Base-by-base conservation (phyloP, 1,139 yeast species). In the Groenewaldozyma sp. region DNA sequence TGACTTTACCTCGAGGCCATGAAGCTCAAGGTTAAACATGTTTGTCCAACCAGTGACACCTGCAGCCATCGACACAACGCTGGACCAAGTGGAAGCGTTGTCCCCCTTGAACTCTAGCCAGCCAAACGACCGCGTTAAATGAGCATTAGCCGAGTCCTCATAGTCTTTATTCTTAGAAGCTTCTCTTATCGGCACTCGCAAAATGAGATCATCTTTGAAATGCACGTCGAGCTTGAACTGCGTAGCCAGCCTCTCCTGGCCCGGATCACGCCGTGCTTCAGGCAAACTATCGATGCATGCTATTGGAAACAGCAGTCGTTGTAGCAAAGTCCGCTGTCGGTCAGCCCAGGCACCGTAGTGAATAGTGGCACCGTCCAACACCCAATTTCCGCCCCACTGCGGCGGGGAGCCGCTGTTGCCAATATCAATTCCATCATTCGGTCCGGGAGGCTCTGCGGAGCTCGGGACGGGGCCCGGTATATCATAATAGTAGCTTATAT, bases 321-420 rank as follows among this genome's bases (percentile, higher is more conserved):
- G 91, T 7, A 88, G 54, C 1, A 79, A 74, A 1, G 70, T 69
- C 18, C 95, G 59, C 57, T 91, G 94, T 34, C 88, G 74, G 45
- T 88, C 94, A 0, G 96, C 82, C 96, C 97, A 88, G 0, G 98
- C 94, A 0, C 98, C 98, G 54, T 84, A 88, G 49, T 81, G 81
- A 1, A 86, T 64, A 0, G 84, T 78, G 0, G 88, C 78, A 45
- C 73, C 71, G 1, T 73, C 69, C 3, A 86, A 52, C 16, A 67
- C 68, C 14, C 87, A 42, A 42, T 81, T 81, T 4, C 79, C 53
- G 0, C 88, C 91, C 56, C 73, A 74, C 43, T 71, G 74, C 0
- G 96, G 95, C 1, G 64, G 48, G 0, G 76, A 60, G 2, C 71
- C 58, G 32, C 72, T 65, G 45, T 74, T 74, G 2, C 78, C 80